Conservation (phyloP, 345 rosid species). For the Microcos paniculata region DNA sequence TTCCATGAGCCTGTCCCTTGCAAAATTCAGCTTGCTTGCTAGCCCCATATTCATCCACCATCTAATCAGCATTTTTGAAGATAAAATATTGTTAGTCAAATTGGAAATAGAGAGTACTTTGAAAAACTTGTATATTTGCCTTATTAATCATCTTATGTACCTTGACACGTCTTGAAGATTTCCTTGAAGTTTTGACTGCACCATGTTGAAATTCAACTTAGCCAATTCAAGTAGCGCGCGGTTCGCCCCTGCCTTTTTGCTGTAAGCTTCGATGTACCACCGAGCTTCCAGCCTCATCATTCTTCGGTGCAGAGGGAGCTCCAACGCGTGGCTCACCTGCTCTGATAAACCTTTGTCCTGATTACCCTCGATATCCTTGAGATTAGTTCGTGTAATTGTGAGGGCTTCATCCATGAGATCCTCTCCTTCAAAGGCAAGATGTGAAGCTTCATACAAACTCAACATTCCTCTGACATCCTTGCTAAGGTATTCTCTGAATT, state of each 20-base stretch:
- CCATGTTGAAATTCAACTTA: conserved; percentile 39
- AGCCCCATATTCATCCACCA: conserved; percentile 42
- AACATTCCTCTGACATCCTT: conserved; percentile 32
- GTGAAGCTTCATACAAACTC: conserved; percentile 41
- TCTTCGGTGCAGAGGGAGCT: conserved; percentile 36
- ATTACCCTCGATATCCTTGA: background rate
- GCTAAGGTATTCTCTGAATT: conserved; percentile 13
- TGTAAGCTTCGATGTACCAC: conserved; percentile 33
- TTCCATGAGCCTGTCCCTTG: conserved; percentile 50
- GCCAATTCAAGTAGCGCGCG: conserved; percentile 37
- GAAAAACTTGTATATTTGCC: background rate
- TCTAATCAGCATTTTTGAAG: conserved; percentile 11
- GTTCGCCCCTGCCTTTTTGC: background rate
- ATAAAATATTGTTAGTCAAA: background rate
- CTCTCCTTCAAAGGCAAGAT: conserved; percentile 27
- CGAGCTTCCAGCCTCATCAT: conserved; percentile 35
- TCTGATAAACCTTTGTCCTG: background rate
- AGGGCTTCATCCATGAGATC: conserved; percentile 34
- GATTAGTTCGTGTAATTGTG: conserved; percentile 14
- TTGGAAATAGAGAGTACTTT: background rate
- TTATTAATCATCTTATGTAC: conserved; percentile 15
- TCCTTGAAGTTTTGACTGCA: conserved; percentile 30
- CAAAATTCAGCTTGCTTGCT: conserved; percentile 32
- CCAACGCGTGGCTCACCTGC: conserved; percentile 32
- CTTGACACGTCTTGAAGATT: conserved; percentile 38